Evolutionary conservation across 768 basidiomycete species (phyloP).

Genomic region (Terana coerulea): DNA sequence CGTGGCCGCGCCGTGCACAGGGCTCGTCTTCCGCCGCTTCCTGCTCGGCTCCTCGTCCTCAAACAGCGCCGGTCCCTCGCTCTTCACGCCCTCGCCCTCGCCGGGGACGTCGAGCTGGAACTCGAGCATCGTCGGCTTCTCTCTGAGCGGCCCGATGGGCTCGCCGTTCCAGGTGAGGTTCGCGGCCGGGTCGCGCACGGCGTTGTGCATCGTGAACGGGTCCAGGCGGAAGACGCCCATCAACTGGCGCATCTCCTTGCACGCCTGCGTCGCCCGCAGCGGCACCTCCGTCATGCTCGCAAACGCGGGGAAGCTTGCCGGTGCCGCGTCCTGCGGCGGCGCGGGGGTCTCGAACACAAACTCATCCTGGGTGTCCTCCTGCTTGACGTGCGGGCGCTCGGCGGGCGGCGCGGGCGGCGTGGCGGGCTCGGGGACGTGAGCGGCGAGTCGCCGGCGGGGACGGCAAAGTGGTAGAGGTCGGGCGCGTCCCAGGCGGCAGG

Average conservation of each 20-base stretch:
- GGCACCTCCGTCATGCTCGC: constrained; percentile 42
- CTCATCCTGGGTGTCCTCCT: constrained; percentile 10
- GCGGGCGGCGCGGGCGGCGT: neutral
- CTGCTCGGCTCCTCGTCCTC: neutral
- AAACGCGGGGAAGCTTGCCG: neutral
- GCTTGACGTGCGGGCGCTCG: constrained; percentile 8
- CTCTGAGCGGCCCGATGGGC: constrained; percentile 55
- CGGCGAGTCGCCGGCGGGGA: neutral
- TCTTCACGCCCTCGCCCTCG: neutral
- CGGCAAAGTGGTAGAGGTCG: constrained; percentile 9
- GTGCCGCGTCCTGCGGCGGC: neutral
- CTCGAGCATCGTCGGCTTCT: constrained; percentile 60
- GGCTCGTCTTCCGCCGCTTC: no score
- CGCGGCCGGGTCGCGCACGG: constrained; percentile 33
- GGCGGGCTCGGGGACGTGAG: constrained; percentile 6
- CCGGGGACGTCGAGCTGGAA: constrained; percentile 49
- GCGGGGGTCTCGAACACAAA: constrained; percentile 14
- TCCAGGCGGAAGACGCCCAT: constrained; percentile 78
- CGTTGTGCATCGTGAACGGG: constrained; percentile 61
- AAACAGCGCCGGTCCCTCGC: constrained; percentile 5
- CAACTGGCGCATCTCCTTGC: constrained; percentile 65
- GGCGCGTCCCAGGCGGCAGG: constrained; percentile 5
- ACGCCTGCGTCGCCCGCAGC: constrained; percentile 71
- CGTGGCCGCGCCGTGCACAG: constrained; percentile 8
- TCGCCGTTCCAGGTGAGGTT: constrained; percentile 21